Evolutionary conservation across 106 monocot species (phyloP).

Genomic region (Cymbidium sinense): DNA sequence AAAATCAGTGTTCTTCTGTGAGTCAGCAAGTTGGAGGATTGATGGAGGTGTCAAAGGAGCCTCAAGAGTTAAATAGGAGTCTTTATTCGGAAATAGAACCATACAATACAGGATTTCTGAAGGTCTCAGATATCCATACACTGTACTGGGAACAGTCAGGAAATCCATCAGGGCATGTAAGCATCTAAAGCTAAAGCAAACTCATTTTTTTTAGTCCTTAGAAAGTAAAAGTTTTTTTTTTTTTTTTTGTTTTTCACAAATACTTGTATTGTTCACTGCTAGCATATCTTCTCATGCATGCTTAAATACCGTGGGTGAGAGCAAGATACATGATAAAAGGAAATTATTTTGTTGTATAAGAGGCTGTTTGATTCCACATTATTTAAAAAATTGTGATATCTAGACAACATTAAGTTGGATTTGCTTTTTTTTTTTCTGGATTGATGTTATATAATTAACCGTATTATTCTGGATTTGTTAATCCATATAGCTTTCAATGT

Average conservation of each 20-base stretch:
- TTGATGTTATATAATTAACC: too few species aligned
- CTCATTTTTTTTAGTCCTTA: not conserved
- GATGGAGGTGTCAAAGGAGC: constrained; percentile 26
- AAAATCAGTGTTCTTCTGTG: not conserved
- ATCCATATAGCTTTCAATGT: too few species aligned
- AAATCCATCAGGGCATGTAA: constrained; percentile 80
- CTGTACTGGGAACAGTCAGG: constrained; percentile 97
- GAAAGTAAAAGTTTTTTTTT: not conserved
- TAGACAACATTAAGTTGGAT: too few species aligned
- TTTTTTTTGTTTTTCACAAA: not conserved
- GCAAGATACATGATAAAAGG: too few species aligned
- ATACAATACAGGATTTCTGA: constrained; percentile 65
- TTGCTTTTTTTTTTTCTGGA: too few species aligned
- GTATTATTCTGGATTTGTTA: too few species aligned
- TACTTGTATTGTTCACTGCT: not conserved
- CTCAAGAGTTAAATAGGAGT: constrained; percentile 29
- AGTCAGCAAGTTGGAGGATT: not conserved
- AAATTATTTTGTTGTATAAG: too few species aligned
- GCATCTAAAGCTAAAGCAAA: constrained; percentile 11
- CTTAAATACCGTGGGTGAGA: too few species aligned
- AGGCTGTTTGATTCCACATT: too few species aligned
- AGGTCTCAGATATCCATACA: constrained; percentile 78
- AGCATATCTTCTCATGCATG: not conserved
- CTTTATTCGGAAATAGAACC: constrained; percentile 70
- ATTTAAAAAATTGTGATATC: too few species aligned